phyloP scores from a whole-genome alignment of 1,139 yeast species.

The Taphrina pruni region DNA sequence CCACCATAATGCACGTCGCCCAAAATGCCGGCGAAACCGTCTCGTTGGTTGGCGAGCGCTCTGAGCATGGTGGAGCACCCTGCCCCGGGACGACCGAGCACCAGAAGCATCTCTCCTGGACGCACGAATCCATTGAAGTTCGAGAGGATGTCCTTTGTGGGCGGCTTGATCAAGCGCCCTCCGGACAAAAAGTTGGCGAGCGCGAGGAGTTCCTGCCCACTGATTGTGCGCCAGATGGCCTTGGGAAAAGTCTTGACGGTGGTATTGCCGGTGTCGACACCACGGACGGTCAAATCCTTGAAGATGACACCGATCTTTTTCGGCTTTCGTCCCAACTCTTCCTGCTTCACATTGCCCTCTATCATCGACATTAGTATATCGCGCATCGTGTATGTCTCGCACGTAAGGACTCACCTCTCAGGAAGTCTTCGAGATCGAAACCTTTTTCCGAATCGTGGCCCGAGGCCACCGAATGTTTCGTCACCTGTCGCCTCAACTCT shows the following conservation, averaged over 20 bases:
- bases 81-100: constrained; percentile 55
- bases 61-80: constrained; percentile 60
- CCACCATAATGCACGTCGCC: constrained; percentile 42
- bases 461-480: constrained; percentile 34
- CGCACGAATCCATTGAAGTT: constrained; percentile 56
- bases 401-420: constrained; percentile 9
- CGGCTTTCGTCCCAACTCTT: constrained; percentile 58
- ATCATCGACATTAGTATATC: too few relatives aligned
- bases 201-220: constrained; percentile 31
- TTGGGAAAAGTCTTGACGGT: constrained; percentile 60
- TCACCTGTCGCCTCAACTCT: constrained; percentile 45
- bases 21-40: constrained; percentile 58
- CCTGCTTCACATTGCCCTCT: constrained; percentile 37
- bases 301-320: constrained; percentile 61
- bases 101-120: constrained; percentile 63
- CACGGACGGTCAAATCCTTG: constrained; percentile 57
- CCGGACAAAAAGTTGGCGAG: constrained; percentile 41
- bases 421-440: constrained; percentile 27
- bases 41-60: constrained; percentile 63
- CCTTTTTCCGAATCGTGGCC: constrained; percentile 28
- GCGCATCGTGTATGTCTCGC: neutral
- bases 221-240: constrained; percentile 48
- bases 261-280: constrained; percentile 62
- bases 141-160: constrained; percentile 52
- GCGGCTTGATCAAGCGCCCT: constrained; percentile 14